Conservation (phyloP, 1,284 basidiomycete genomes). For the Cutaneotrichosporon spelunceum region DNA sequence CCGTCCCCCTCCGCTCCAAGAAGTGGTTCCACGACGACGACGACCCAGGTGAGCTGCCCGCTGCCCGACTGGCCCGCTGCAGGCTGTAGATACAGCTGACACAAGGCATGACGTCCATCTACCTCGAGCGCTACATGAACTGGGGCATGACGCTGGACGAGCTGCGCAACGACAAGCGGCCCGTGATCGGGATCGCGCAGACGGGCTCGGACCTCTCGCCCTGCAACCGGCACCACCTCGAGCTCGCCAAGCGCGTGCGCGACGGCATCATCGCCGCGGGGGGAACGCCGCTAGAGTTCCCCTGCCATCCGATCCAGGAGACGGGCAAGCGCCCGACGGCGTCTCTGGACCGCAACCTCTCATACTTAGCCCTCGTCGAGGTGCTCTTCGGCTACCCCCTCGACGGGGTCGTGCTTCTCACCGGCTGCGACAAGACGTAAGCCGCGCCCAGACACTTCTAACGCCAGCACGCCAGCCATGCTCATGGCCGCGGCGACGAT, state of each 20-base stretch:
- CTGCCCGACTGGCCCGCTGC: too few relatives aligned
- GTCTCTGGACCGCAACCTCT: conserved; percentile 47
- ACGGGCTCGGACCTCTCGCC: conserved; percentile 46
- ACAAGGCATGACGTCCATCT: conserved; percentile 36
- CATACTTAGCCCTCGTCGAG: conserved; percentile 49
- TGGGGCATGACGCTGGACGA: conserved; percentile 42
- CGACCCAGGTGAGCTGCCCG: conserved; percentile 40
- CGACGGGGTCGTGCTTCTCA: conserved; percentile 50
- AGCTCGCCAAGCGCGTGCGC: conserved; percentile 49
- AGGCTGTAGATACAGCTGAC: too few relatives aligned
- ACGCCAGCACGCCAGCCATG: conserved; percentile 42
- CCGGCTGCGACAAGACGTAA: conserved; percentile 58
- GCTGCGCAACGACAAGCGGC: conserved; percentile 62
- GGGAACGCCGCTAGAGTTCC: conserved; percentile 51
- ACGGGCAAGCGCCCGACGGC: conserved; percentile 51
- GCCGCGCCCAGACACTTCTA: conserved; percentile 45
- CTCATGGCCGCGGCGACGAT: conserved; percentile 43
- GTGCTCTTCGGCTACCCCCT: conserved; percentile 50
- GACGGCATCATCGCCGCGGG: conserved; percentile 51
- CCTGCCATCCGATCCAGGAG: conserved; percentile 52
- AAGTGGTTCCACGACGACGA: conserved; percentile 45
- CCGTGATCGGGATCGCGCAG: conserved; percentile 82
- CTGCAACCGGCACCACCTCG: conserved; percentile 48
- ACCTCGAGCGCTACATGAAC: conserved; percentile 51
- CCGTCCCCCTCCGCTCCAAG: conserved; percentile 44